A percentile compares a stretch with the other conserved stretches of the same genome.
Conservation (phyloP, 1,284 basidiomycete species). For the Melampsora abietis-canadensis region DNA sequence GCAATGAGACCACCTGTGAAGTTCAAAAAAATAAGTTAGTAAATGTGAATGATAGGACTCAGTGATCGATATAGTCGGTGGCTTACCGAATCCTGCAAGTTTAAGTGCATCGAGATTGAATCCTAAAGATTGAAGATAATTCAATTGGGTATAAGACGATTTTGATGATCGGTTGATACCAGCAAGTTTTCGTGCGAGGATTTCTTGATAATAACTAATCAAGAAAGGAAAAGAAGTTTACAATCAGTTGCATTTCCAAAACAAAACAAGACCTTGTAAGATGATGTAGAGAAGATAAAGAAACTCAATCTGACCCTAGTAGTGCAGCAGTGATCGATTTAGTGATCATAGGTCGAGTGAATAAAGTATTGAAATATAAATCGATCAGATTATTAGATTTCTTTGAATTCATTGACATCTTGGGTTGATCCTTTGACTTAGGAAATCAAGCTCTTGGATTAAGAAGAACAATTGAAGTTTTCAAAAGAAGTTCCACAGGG, state of each 20-base stretch:
- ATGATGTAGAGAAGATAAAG: neutral
- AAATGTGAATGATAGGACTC: constrained; percentile 52
- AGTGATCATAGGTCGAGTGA: constrained; percentile 27
- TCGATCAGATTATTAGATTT: constrained; percentile 2
- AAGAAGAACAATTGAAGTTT: too few relatives aligned
- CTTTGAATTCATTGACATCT: neutral
- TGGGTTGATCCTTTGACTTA: too few relatives aligned
- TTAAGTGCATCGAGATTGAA: constrained; percentile 68
- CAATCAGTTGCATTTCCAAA: neutral
- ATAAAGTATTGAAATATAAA: constrained; percentile 20
- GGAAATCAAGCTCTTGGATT: too few relatives aligned
- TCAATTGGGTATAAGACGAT: constrained; percentile 61
- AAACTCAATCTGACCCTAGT: constrained; percentile 13
- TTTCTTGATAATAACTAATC: constrained; percentile 67
- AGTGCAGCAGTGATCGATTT: constrained; percentile 23
- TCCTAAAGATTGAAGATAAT: constrained; percentile 61
- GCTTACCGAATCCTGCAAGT: constrained; percentile 71
- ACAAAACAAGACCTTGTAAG: neutral
- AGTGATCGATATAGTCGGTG: constrained; percentile 75
- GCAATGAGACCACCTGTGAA: constrained; percentile 30
- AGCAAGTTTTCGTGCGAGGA: constrained; percentile 69
- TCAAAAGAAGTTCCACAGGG: too few relatives aligned
- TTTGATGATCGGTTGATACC: constrained; percentile 60
- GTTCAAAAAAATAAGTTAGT: constrained; percentile 58
- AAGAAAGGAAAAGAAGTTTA: neutral